Base-by-base conservation (phyloP, 805 yeast genomes). In the Henningerozyma blattae region DNA sequence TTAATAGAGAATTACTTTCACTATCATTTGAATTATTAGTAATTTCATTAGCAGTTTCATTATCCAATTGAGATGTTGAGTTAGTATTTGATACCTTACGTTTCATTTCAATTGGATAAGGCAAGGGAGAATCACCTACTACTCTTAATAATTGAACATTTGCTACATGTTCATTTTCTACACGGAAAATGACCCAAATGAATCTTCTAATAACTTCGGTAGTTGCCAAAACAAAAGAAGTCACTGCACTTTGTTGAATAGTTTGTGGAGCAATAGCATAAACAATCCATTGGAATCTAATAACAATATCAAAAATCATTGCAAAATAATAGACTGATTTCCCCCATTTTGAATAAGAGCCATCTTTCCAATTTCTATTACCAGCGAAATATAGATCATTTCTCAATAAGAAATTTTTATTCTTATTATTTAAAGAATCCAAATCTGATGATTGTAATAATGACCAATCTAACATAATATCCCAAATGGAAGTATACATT, bases 121-220 rank as follows among this genome's bases (percentile, higher is more conserved):
- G 98, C 34, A 89, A 59, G 2, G 89, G 83, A 8, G 84, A 63
- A 40, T 89, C 95, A 37, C 93, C 73, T 8, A 93, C 77, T 0
- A 96, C 97, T 42, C 94, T 69, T 56, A 77, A 82, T 29, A 85
- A 60, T 35, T 75, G 75, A 9, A 86, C 94, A 52, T 89, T 89
- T 1, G 96, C 77, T 31, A 87, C 78, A 56, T 91, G 98, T 56
- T 91, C 97, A 57, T 91, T 91, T 47, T 91, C 98, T 70, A 91
- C 80, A 61, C 98, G 76, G 63, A 91, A 79, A 32, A 82, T 71
- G 6, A 85, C 67, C 98, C 98, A 91, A 12, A 89, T 61, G 45
- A 84, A 80, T 50, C 98, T 67, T 52, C 98, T 69, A 3, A 81
- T 22, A 3, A 85, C 58, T 56, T 91, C 98, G 0, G 91, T 84